Evolutionary conservation across 768 basidiomycete species (phyloP), one percentile per base, ranked within the genome.

Genomic region (Tricholoma hemisulphureum): DNA sequence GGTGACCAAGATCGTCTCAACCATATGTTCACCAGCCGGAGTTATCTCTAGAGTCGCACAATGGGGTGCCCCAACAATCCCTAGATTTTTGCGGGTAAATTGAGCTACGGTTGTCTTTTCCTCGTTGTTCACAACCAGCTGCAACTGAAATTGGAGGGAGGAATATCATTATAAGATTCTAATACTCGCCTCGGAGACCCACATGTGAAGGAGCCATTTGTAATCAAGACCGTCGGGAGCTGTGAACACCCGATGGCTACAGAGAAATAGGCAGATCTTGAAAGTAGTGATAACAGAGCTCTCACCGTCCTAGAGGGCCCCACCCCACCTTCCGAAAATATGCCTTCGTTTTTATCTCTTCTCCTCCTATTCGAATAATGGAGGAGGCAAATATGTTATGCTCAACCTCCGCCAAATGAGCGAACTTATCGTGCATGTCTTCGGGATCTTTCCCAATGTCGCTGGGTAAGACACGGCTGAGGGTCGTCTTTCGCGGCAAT

Each of bases 1-100:
- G 3, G 72, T 71, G 9, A 71, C 43, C 3, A 73, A 39, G 21
- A 73, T 68, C 26, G 60, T 58, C 49, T 70, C 67, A 9, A 66
- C 32, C 53, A 72, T 69, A 31, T 66, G 60, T 57, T 63, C 57
- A 2, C 69, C 71, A 31, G 21, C 35, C 35, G 53, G 39, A 6
- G 52, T 58, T 16, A 67, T 66, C 52, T 69, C 63, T 4, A 67
- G 61, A 21, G 58, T 55, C 0, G 63, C 58, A 29, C 61, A 60
- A 14, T 35, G 53, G 1, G 53, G 57, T 31, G 64, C 50, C 31
- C 59, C 56, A 18, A 58, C 46, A 21, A 67, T 55, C 28, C 66
- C 65, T 41, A 53, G 29, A 18, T 43, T 45, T 18, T 51, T 37
- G 2, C 41, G 60, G 58, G 61, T 62, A 23, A 55, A 67, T 48